These are phyloP conservation scores for Plectosphaerella plurivora DNA, from an alignment of 2,329 filamentous ascomycete genomes.

Conservation along the genomic window DNA sequence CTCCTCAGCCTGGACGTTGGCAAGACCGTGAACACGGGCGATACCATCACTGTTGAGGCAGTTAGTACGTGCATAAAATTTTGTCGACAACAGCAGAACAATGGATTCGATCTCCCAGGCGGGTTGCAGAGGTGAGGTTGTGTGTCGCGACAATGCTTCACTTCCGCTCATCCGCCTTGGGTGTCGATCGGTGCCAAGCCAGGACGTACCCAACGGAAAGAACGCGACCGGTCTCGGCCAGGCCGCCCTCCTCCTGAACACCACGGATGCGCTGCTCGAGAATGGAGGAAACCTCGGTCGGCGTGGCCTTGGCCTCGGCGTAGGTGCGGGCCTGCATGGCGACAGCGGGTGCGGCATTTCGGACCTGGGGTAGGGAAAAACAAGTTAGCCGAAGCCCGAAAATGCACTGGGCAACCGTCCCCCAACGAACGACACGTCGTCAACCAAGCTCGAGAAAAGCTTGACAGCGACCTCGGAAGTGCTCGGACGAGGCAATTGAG, in stretches of 20 bases:
- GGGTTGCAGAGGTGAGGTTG: too few species aligned
- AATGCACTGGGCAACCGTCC: conserved; percentile 18
- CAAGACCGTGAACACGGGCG: conserved; percentile 98
- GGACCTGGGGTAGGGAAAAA: conserved; percentile 61
- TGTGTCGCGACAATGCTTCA: conserved; percentile 5
- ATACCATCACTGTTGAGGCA: conserved; percentile 84
- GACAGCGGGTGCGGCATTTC: conserved; percentile 78
- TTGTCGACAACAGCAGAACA: neutral
- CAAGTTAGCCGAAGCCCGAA: conserved; percentile 52
- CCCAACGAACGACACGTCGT: conserved; percentile 18
- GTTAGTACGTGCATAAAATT: conserved; percentile 7
- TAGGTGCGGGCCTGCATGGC: conserved; percentile 78
- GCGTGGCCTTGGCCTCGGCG: conserved; percentile 91
- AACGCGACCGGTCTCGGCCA: conserved; percentile 98
- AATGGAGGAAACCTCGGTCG: conserved; percentile 98
- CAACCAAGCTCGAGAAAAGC: conserved; percentile 30
- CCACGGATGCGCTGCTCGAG: conserved; percentile 99
- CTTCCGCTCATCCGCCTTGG: neutral
- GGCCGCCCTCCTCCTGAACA: conserved; percentile 92
- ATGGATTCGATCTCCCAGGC: conserved; percentile 1
- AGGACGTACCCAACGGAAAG: conserved; percentile 92
- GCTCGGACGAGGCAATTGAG: conserved; percentile 29
- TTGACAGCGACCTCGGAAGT: conserved; percentile 11
- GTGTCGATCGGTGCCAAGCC: conserved; percentile 6
- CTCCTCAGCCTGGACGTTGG: conserved; percentile 99